Percentiles rank a stretch among this genome's conserved stretches.
Evolutionary conservation across 2,329 filamentous ascomycete species (phyloP).

Genomic region (Curvularia sp.): DNA sequence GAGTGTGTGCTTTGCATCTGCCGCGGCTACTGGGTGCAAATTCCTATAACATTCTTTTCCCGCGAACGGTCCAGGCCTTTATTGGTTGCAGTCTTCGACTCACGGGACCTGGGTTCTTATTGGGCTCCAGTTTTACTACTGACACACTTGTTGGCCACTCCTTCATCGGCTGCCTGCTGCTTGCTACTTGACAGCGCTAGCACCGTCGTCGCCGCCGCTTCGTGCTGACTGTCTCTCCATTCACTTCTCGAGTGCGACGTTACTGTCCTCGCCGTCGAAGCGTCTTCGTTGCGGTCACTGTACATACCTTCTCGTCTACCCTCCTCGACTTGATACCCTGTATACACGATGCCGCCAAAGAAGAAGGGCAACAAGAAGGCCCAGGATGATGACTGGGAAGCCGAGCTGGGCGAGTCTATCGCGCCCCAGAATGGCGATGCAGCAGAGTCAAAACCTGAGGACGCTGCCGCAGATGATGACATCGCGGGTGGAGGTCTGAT

Average conservation of each 20-base stretch:
- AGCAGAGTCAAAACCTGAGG: slow-evolving; percentile 34
- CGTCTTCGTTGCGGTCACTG: slow-evolving; percentile 11
- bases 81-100: slow-evolving; percentile 33
- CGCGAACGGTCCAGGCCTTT: slow-evolving; percentile 32
- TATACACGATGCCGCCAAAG: slow-evolving; percentile 80
- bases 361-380: slow-evolving; percentile 91
- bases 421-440: slow-evolving; percentile 64
- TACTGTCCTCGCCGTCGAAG: slow-evolving; percentile 23
- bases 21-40: slow-evolving; percentile 21
- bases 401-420: slow-evolving; percentile 81
- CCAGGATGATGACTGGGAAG: slow-evolving; percentile 94
- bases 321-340: neutral
- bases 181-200: slow-evolving; percentile 2
- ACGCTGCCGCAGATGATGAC: slow-evolving; percentile 55
- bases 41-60: slow-evolving; percentile 24
- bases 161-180: slow-evolving; percentile 2
- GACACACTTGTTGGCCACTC: slow-evolving; percentile 5
- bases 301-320: slow-evolving; percentile 2
- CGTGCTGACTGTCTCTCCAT: neutral
- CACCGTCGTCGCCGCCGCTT: slow-evolving; percentile 8
- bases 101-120: slow-evolving; percentile 26
- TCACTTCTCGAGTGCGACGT: slow-evolving; percentile 9
- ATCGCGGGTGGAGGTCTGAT: slow-evolving; percentile 58
- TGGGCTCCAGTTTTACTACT: slow-evolving; percentile 17
- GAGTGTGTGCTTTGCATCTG: slow-evolving; percentile 37